A percentile compares a stretch with the other conserved stretches of the same genome.
Conservation (phyloP, 768 basidiomycete genomes). For the Cubamyces lactineus region DNA sequence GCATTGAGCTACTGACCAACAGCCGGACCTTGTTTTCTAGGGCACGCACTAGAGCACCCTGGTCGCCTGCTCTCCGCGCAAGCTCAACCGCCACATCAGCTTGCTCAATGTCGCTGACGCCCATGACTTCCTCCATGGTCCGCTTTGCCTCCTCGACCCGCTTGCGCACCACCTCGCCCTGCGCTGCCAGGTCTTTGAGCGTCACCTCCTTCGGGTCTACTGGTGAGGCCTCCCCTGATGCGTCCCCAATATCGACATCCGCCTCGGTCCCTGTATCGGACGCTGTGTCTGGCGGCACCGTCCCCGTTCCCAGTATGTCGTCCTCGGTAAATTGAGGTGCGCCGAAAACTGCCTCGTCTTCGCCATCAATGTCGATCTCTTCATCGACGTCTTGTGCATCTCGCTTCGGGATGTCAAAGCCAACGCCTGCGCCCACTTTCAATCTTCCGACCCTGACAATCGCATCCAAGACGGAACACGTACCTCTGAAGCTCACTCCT, state of each 20-base stretch:
- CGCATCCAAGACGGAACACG: slow-evolving; percentile 7
- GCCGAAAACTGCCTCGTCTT: slow-evolving; percentile 68
- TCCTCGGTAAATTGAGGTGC: slow-evolving; percentile 76
- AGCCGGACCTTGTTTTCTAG: slow-evolving; percentile 64
- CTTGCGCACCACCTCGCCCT: slow-evolving; percentile 43
- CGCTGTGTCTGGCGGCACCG: neutral
- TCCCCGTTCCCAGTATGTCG: slow-evolving; percentile 54
- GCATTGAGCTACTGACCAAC: slow-evolving; percentile 45
- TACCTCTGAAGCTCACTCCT: slow-evolving; percentile 40
- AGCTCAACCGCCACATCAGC: slow-evolving; percentile 45
- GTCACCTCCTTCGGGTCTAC: slow-evolving; percentile 30
- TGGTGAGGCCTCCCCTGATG: slow-evolving; percentile 32
- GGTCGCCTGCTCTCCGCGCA: slow-evolving; percentile 54
- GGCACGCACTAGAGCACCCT: slow-evolving; percentile 51
- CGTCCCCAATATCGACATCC: slow-evolving; percentile 49
- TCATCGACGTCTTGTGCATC: slow-evolving; percentile 71
- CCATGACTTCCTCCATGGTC: slow-evolving; percentile 45
- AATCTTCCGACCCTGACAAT: no score
- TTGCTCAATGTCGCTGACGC: slow-evolving; percentile 38
- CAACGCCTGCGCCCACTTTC: slow-evolving; percentile 50
- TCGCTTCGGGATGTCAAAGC: slow-evolving; percentile 66
- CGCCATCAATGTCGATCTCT: slow-evolving; percentile 80
- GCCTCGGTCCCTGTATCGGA: slow-evolving; percentile 30
- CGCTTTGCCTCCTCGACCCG: slow-evolving; percentile 34
- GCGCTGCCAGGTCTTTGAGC: slow-evolving; percentile 56